phyloP scores from a whole-genome alignment of 1,284 basidiomycete species.

The Malassezia dermatis region DNA sequence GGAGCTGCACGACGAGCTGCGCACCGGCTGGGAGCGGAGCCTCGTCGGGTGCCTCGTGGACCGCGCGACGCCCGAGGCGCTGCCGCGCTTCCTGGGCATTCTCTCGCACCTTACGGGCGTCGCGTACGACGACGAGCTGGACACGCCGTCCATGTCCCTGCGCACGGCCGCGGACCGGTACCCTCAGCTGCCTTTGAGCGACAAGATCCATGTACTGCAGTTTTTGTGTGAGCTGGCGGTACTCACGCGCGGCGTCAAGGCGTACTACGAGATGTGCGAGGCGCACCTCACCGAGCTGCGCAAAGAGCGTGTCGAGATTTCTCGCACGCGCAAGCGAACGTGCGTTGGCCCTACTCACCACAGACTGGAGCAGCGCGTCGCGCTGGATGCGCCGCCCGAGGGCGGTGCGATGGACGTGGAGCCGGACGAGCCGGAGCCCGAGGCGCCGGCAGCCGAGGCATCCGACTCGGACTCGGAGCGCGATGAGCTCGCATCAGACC shows the following conservation, averaged over 20 bases:
- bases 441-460: not conserved
- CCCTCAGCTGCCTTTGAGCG: conserved; percentile 59
- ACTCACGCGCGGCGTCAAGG: conserved; percentile 74
- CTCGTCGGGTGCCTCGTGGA: conserved; percentile 32
- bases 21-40: conserved; percentile 36
- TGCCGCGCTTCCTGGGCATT: conserved; percentile 38
- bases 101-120: conserved; percentile 41
- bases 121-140: conserved; percentile 27
- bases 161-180: conserved; percentile 54
- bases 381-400: conserved; percentile 8
- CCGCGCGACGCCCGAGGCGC: conserved; percentile 27
- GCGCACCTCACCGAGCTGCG: conserved; percentile 76
- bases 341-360: conserved; percentile 51
- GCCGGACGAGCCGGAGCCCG: not conserved
- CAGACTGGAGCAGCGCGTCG: conserved; percentile 9
- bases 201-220: conserved; percentile 72
- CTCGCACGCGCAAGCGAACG: conserved; percentile 74
- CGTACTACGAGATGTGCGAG: conserved; percentile 81
- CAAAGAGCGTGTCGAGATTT: conserved; percentile 90
- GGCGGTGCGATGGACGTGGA: conserved; percentile 2
- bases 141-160: conserved; percentile 17
- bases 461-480: conserved; percentile 17
- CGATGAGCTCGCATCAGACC: conserved; percentile 43
- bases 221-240: conserved; percentile 83
- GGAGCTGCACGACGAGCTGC: conserved; percentile 30